These are phyloP conservation scores for Pulveroboletus sp. DNA, from an alignment of 768 basidiomycete species.

Conservation along the genomic window DNA sequence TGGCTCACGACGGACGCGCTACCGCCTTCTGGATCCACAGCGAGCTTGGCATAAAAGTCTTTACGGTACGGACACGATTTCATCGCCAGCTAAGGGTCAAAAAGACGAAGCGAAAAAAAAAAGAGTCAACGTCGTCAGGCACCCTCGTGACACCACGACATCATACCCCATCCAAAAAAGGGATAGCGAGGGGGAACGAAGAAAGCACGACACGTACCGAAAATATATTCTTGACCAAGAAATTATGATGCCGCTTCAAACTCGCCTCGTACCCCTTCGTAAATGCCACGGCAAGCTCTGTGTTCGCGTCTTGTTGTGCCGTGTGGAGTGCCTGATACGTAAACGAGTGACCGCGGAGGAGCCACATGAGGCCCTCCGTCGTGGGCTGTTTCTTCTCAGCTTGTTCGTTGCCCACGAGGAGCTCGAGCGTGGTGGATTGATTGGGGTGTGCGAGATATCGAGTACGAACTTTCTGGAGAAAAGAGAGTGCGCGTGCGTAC, in stretches of 20 bases:
- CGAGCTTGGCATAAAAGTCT: constrained; percentile 60
- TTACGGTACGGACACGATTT: constrained; percentile 56
- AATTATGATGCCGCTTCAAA: constrained; percentile 81
- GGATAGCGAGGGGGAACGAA: not conserved
- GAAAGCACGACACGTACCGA: constrained; percentile 36
- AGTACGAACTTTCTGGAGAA: constrained; percentile 77
- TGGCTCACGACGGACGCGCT: constrained; percentile 39
- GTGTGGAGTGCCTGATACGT: constrained; percentile 76
- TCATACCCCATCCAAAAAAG: too few species aligned
- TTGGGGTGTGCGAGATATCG: constrained; percentile 66
- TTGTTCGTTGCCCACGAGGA: constrained; percentile 79
- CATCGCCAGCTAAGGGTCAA: constrained; percentile 42
- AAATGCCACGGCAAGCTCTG: constrained; percentile 65
- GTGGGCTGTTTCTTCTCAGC: constrained; percentile 81
- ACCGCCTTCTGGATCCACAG: constrained; percentile 56
- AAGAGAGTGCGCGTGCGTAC: not conserved
- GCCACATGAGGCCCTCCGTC: constrained; percentile 92
- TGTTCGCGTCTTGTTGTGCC: constrained; percentile 56
- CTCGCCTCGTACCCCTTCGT: constrained; percentile 75
- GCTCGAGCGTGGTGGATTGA: constrained; percentile 74
- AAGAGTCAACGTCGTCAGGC: too few species aligned
- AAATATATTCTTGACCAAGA: constrained; percentile 60
- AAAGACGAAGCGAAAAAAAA: too few species aligned
- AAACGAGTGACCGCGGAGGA: constrained; percentile 86
- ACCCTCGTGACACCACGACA: too few species aligned